Percentiles rank a stretch among this genome's conserved stretches.
Conservation (phyloP, 2,329 filamentous ascomycete species). For the Lecanosticta acicola region DNA sequence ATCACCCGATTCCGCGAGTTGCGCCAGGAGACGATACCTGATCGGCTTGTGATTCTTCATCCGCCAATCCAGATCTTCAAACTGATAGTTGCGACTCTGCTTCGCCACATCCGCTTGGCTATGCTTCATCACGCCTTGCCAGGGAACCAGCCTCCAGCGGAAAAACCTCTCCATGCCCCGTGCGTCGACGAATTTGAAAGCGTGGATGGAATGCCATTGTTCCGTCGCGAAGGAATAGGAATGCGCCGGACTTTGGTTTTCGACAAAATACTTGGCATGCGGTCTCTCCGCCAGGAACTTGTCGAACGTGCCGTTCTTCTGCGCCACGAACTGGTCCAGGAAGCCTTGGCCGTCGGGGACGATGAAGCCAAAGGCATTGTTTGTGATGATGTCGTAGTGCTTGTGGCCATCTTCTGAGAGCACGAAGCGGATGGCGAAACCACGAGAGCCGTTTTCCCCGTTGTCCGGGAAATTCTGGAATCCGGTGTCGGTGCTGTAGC, state of each 20-base stretch:
- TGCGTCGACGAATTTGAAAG: slow-evolving; percentile 41
- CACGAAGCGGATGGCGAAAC: slow-evolving; percentile 34
- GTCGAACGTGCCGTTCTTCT: slow-evolving; percentile 34
- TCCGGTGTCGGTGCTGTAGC: slow-evolving; percentile 16
- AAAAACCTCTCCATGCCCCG: slow-evolving; percentile 42
- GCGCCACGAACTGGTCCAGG: slow-evolving; percentile 42
- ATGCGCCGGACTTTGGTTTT: slow-evolving; percentile 42
- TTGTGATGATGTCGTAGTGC: slow-evolving; percentile 18
- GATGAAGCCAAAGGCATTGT: slow-evolving; percentile 15
- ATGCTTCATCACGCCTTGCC: slow-evolving; percentile 33
- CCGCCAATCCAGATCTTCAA: slow-evolving; percentile 41
- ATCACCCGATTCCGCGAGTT: slow-evolving; percentile 46
- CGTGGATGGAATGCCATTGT: slow-evolving; percentile 45
- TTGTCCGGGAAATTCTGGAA: slow-evolving; percentile 17
- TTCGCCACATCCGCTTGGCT: slow-evolving; percentile 35
- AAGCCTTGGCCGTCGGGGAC: slow-evolving; percentile 49
- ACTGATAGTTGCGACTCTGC: slow-evolving; percentile 42
- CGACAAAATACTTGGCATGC: slow-evolving; percentile 42
- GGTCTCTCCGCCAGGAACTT: slow-evolving; percentile 44
- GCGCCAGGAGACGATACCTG: slow-evolving; percentile 44
- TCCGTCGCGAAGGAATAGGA: slow-evolving; percentile 45
- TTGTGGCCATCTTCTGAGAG: slow-evolving; percentile 17
- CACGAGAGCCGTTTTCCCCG: slow-evolving; percentile 28
- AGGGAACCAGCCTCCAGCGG: slow-evolving; percentile 46
- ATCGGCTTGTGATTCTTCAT: slow-evolving; percentile 34